phyloP scores from a whole-genome alignment of 2,329 filamentous ascomycete species.

The Fusarium gaditjirri region DNA sequence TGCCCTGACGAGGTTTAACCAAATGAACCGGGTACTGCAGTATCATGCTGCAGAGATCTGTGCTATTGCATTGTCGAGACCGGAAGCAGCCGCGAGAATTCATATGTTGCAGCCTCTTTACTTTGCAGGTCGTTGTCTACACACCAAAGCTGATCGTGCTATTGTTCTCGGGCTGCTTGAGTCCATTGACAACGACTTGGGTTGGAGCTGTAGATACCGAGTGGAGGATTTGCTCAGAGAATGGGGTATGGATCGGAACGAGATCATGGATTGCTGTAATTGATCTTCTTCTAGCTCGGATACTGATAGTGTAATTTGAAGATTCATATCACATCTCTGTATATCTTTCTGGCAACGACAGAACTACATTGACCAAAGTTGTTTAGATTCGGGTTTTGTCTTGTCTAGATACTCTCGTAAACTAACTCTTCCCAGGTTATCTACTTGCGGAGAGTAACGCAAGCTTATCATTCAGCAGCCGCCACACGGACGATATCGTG shows the following conservation, averaged over 20 bases:
- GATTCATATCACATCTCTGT: accelerated
- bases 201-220: background rate
- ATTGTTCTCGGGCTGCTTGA: background rate
- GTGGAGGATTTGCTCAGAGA: background rate
- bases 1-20: background rate
- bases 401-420: background rate
- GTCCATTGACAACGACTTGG: background rate
- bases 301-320: background rate
- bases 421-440: background rate
- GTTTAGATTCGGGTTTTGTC: background rate
- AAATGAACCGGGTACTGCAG: background rate
- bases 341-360: background rate
- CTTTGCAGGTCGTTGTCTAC: background rate
- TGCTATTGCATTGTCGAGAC: background rate
- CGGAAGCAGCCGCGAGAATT: background rate
- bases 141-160: background rate
- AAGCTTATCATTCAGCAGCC: background rate
- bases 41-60: background rate
- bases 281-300: accelerated
- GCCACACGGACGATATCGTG: accelerated
- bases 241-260: background rate
- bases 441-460: too few relatives aligned
- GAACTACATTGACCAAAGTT: accelerated
- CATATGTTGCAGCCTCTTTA: background rate
- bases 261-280: background rate